Conservation (phyloP, 768 basidiomycete genomes). For the Pisolithus microcarpus region DNA sequence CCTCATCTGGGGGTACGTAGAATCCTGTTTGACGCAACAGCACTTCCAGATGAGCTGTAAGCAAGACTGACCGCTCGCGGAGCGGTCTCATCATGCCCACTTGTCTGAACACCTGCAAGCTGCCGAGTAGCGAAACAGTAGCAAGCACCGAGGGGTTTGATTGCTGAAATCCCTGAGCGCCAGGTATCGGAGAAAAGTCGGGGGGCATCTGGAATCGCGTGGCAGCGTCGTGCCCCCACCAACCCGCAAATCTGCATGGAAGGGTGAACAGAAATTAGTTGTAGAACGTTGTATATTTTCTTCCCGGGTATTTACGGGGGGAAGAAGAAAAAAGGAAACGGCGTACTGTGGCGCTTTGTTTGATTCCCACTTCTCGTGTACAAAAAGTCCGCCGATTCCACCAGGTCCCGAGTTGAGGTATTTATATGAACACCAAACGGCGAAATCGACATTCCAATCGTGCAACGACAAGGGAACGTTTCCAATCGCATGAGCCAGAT, state of each 20-base stretch:
- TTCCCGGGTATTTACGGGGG: constrained; percentile 2
- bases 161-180: constrained; percentile 93
- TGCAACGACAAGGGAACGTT: constrained; percentile 87
- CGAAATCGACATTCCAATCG: constrained; percentile 95
- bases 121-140: constrained; percentile 74
- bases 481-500: constrained; percentile 92
- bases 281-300: background rate
- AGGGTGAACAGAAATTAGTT: constrained; percentile 5
- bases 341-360: constrained; percentile 56
- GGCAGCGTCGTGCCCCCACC: constrained; percentile 92
- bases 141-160: constrained; percentile 87
- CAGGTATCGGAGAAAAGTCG: constrained; percentile 72
- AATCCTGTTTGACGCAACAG: constrained; percentile 55
- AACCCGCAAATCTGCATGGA: constrained; percentile 71
- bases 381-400: constrained; percentile 90
- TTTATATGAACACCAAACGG: constrained; percentile 98
- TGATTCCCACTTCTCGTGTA: constrained; percentile 78
- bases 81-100: constrained; percentile 69
- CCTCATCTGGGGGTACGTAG: constrained; percentile 43
- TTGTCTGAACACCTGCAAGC: constrained; percentile 71
- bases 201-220: constrained; percentile 91
- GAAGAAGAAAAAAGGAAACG: constrained; percentile 9
- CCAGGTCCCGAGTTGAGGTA: constrained; percentile 97
- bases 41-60: constrained; percentile 68
- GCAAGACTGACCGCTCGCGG: constrained; percentile 56